These are phyloP conservation scores for Oryza meyeriana DNA, from an alignment of 176 grass and related monocot genomes.

Conservation along the genomic window DNA sequence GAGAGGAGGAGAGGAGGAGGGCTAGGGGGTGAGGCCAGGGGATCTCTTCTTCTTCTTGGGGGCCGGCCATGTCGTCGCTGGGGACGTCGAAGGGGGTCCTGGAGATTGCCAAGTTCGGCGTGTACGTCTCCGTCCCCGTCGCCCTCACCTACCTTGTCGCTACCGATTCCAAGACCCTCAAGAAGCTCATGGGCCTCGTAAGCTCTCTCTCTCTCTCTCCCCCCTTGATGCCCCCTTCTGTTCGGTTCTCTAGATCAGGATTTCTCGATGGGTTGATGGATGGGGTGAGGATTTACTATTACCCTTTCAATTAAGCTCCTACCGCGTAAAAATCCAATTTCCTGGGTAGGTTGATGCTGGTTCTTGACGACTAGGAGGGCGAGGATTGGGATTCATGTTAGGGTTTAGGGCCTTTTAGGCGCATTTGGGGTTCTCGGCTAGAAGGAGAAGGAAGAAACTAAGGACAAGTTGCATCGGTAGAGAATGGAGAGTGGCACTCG, in stretches of 20 bases:
- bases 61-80: conserved; percentile 60
- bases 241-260: neutral
- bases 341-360: neutral
- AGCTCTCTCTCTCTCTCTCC: neutral
- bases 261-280: neutral
- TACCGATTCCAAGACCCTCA: conserved; percentile 76
- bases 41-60: neutral
- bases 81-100: conserved; percentile 74
- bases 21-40: neutral
- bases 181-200: conserved; percentile 93
- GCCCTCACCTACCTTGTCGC: conserved; percentile 84
- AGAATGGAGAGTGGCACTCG: neutral
- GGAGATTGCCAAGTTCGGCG: conserved; percentile 87
- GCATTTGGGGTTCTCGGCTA: neutral
- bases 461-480: neutral
- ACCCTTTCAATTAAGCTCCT: neutral
- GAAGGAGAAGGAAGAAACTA: neutral
- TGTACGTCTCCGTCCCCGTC: conserved; percentile 74
- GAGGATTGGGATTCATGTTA: neutral
- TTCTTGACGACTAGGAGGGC: too few relatives aligned
- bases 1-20: neutral
- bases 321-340: too few relatives aligned
- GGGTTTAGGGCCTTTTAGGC: neutral
- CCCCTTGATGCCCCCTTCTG: neutral
- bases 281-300: neutral